These are phyloP conservation scores for Candida sphagnicola DNA, from an alignment of 805 yeast genomes.

Conservation along the genomic window DNA sequence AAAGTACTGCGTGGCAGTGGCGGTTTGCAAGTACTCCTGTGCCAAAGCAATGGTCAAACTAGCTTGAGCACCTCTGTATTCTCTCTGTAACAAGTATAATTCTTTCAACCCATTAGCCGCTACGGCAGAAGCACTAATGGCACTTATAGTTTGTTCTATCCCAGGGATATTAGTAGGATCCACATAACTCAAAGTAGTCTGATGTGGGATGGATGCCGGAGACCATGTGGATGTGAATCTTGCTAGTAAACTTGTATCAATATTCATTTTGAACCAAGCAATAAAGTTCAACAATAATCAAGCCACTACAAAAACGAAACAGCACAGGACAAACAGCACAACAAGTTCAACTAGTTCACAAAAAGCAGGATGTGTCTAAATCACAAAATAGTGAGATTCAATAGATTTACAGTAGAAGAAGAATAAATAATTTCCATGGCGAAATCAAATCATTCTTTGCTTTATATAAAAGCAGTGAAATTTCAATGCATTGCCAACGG, in stretches of 20 bases:
- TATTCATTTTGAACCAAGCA: not conserved
- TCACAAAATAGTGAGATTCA: no score
- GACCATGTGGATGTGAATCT: conserved; percentile 9
- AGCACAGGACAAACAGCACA: no score
- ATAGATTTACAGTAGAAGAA: no score
- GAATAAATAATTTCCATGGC: no score
- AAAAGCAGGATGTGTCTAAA: no score
- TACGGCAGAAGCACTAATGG: conserved; percentile 5
- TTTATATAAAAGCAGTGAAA: no score
- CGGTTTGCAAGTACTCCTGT: conserved; percentile 27
- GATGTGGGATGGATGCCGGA: conserved; percentile 15
- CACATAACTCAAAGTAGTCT: conserved; percentile 19
- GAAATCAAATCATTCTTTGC: no score
- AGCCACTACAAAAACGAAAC: no score
- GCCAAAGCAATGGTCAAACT: conserved; percentile 26
- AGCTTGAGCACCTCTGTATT: conserved; percentile 28
- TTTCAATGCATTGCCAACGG: no score
- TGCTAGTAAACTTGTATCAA: not conserved
- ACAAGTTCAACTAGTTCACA: no score
- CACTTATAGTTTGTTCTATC: conserved; percentile 9
- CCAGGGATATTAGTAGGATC: conserved; percentile 21
- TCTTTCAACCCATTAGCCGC: conserved; percentile 20
- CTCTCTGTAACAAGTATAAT: conserved; percentile 15
- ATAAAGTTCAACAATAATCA: no score
- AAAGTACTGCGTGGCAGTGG: conserved; percentile 19